Evolutionary conservation across 2,329 filamentous ascomycete species (phyloP).

Genomic region (Colletotrichum sp.): DNA sequence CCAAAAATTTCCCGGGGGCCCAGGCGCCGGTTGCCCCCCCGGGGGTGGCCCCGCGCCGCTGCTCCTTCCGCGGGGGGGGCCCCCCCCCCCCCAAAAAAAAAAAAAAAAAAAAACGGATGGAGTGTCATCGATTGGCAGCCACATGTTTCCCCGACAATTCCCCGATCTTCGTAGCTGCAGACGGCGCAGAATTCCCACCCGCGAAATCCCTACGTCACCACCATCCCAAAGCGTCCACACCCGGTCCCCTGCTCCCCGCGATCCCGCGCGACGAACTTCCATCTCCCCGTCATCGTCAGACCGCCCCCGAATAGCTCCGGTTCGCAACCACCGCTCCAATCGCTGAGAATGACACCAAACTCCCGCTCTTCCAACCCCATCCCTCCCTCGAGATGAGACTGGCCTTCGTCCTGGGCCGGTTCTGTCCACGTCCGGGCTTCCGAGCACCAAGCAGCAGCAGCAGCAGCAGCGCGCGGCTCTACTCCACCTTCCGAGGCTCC

Average conservation of each 20-base stretch:
- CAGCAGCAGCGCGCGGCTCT: slow-evolving; percentile 16
- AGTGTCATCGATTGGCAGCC: background rate
- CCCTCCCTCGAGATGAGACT: slow-evolving; percentile 48
- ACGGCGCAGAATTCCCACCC: slow-evolving; percentile 22
- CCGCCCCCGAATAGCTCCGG: background rate
- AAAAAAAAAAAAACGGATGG: background rate
- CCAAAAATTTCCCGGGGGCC: too few relatives aligned
- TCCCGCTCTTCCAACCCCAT: background rate
- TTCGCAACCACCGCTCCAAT: background rate
- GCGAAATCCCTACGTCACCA: slow-evolving; percentile 32
- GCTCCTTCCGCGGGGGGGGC: too few relatives aligned
- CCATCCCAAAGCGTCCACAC: background rate
- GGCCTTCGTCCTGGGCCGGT: slow-evolving; percentile 46
- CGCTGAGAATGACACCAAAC: slow-evolving; percentile 23
- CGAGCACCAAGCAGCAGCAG: slow-evolving; percentile 30
- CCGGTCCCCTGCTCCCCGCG: background rate
- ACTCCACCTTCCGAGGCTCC: slow-evolving; percentile 12
- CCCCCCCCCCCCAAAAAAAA: too few relatives aligned
- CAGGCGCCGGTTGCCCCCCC: too few relatives aligned
- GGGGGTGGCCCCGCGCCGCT: too few relatives aligned
- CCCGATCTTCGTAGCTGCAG: slow-evolving; percentile 18
- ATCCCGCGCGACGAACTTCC: background rate
- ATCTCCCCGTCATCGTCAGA: background rate
- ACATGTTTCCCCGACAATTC: slow-evolving; percentile 23
- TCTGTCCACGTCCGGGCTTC: slow-evolving; percentile 44